These are phyloP conservation scores for Candida peoriensis DNA, from an alignment of 805 yeast genomes.

Conservation along the genomic window DNA sequence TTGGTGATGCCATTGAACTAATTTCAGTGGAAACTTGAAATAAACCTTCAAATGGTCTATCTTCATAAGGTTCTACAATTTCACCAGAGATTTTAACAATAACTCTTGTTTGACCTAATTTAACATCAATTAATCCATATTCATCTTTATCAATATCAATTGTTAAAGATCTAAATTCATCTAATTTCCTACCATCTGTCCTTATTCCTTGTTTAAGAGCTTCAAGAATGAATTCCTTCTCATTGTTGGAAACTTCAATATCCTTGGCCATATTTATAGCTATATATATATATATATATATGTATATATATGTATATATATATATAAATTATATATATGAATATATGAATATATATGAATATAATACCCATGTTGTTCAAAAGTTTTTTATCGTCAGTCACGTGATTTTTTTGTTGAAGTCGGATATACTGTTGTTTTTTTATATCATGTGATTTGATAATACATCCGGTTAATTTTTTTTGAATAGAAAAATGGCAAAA, in stretches of 20 bases:
- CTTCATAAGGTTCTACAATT: constrained; percentile 76
- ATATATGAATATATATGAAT: too few relatives aligned
- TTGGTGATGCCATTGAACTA: constrained; percentile 84
- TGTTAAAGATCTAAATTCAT: constrained; percentile 60
- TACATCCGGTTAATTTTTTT: too few relatives aligned
- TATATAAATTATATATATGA: too few relatives aligned
- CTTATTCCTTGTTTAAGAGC: constrained; percentile 60
- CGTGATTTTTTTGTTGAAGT: too few relatives aligned
- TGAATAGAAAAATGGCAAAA: too few relatives aligned
- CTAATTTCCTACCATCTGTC: constrained; percentile 61
- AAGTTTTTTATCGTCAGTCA: too few relatives aligned
- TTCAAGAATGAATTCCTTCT: constrained; percentile 54
- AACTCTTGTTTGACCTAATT: constrained; percentile 70
- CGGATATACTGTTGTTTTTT: too few relatives aligned
- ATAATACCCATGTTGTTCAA: too few relatives aligned
- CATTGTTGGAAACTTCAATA: constrained; percentile 59
- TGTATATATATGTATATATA: too few relatives aligned
- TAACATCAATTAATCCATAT: constrained; percentile 77
- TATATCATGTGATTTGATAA: too few relatives aligned
- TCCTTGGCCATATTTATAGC: constrained; percentile 52
- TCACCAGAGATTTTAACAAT: constrained; percentile 71
- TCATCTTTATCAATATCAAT: constrained; percentile 63
- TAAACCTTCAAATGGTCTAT: constrained; percentile 90
- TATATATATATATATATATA: too few relatives aligned
- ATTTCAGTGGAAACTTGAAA: constrained; percentile 82